These are phyloP conservation scores for Plasmodium inui DNA, from an alignment of 169 alveolate genomes.

Conservation along the genomic window DNA sequence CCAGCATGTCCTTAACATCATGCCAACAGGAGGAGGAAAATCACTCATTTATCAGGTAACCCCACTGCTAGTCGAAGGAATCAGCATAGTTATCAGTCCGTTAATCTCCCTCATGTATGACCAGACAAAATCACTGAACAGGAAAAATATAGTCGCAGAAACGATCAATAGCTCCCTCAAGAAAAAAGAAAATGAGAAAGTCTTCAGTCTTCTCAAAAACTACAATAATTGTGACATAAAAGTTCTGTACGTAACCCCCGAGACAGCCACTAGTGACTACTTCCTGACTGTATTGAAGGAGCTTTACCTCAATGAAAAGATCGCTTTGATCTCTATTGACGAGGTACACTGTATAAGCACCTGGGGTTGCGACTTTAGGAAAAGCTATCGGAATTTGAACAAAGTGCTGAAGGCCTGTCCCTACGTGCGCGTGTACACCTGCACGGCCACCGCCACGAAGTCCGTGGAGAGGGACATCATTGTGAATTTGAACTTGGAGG, in stretches of 20 bases:
- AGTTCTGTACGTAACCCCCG: constrained; percentile 88
- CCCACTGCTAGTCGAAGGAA: constrained; percentile 91
- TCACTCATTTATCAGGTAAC: constrained; percentile 95
- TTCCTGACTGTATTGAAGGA: constrained; percentile 77
- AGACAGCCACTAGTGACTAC: constrained; percentile 82
- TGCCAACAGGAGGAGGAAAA: constrained; percentile 99
- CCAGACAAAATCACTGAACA: constrained; percentile 89
- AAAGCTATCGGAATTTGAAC: constrained; percentile 91
- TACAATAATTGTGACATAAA: constrained; percentile 77
- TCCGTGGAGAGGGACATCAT: constrained; percentile 94
- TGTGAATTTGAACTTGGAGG: constrained; percentile 85
- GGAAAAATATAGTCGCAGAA: constrained; percentile 87
- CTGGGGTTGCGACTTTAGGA: constrained; percentile 93
- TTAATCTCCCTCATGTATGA: constrained; percentile 95
- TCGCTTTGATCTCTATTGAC: constrained; percentile 90
- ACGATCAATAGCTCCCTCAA: constrained; percentile 77
- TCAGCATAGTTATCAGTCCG: constrained; percentile 96
- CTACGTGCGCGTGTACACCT: constrained; percentile 94
- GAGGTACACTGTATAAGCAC: constrained; percentile 94
- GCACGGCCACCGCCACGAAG: constrained; percentile 98
- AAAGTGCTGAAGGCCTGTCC: constrained; percentile 90
- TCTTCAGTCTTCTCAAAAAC: constrained; percentile 36
- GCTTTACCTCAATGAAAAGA: constrained; percentile 80
- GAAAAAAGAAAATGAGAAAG: constrained; percentile 62
- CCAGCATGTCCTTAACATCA: constrained; percentile 92